phyloP scores from a whole-genome alignment of 208 protist genomes.

The Leishmania major region DNA sequence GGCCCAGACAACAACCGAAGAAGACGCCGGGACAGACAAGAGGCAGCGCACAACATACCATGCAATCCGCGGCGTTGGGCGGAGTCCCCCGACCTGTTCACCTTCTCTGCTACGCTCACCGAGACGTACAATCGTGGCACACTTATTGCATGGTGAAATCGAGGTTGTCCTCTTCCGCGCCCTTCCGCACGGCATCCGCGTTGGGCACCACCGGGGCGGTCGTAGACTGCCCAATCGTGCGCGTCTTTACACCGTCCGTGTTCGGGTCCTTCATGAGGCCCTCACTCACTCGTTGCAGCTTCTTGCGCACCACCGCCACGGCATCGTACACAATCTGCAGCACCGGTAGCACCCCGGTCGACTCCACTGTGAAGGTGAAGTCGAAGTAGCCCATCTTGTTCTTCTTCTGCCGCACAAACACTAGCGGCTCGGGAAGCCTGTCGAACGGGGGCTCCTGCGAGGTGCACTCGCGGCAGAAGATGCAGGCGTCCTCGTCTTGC shows the following conservation, averaged over 20 bases:
- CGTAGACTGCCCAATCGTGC: conserved; percentile 81
- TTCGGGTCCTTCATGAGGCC: conserved; percentile 76
- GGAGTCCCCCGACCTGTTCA: neutral
- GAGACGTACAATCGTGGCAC: neutral
- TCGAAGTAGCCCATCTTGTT: conserved; percentile 78
- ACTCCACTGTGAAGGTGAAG: conserved; percentile 93
- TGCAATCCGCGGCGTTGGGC: neutral
- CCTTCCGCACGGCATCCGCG: conserved; percentile 68
- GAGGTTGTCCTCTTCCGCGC: conserved; percentile 84
- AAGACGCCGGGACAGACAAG: neutral
- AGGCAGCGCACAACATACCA: neutral
- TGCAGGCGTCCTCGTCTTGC: conserved; percentile 77
- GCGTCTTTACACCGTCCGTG: conserved; percentile 60
- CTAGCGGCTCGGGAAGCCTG: conserved; percentile 81
- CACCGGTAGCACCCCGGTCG: conserved; percentile 87
- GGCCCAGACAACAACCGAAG: neutral
- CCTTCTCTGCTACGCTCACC: neutral
- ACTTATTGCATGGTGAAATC: conserved; percentile 86
- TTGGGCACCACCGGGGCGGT: conserved; percentile 86
- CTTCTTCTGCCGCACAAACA: conserved; percentile 83
- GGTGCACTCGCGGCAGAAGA: conserved; percentile 95
- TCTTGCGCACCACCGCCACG: conserved; percentile 79
- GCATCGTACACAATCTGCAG: conserved; percentile 87
- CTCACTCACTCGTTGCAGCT: conserved; percentile 69
- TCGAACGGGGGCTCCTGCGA: conserved; percentile 76